These are phyloP conservation scores for Leishmania guyanensis DNA, from an alignment of 208 protist genomes.

Conservation along the genomic window DNA sequence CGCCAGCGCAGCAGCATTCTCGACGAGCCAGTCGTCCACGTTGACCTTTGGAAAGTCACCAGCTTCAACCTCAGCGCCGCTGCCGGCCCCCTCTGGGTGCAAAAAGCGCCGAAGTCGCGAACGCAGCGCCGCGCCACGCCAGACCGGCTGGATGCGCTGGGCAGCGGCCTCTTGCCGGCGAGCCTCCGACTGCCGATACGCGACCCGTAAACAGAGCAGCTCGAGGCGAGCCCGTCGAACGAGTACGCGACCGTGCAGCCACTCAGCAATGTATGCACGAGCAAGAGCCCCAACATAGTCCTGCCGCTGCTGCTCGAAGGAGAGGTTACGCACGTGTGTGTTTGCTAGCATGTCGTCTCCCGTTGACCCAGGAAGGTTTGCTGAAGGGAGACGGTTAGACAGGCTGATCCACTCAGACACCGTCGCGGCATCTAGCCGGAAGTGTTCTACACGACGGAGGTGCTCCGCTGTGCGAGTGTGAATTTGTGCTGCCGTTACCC, in stretches of 20 bases:
- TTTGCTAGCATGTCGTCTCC: not conserved
- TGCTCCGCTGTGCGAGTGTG: conserved; percentile 19
- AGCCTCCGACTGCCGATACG: conserved; percentile 20
- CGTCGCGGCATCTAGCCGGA: conserved; percentile 1
- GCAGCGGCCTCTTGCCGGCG: conserved; percentile 54
- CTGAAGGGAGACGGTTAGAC: not conserved
- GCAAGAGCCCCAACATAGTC: conserved; percentile 13
- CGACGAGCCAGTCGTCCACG: conserved; percentile 32
- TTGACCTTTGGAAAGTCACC: conserved; percentile 55
- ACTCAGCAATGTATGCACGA: conserved; percentile 26
- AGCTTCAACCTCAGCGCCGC: conserved; percentile 47
- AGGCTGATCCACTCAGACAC: conserved; percentile 11
- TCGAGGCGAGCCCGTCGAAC: conserved; percentile 16
- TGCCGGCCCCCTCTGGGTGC: conserved; percentile 4
- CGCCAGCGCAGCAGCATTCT: conserved; percentile 12
- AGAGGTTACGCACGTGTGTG: conserved; percentile 12
- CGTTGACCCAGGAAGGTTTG: not conserved
- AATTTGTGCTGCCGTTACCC: conserved; percentile 16
- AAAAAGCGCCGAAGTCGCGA: conserved; percentile 65
- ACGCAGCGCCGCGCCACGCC: conserved; percentile 79
- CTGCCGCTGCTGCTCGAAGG: conserved; percentile 10
- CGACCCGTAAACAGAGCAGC: not conserved
- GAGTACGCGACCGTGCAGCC: conserved; percentile 14
- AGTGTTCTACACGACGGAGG: not conserved
- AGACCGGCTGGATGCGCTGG: conserved; percentile 79